Conservation (phyloP, 2,329 filamentous ascomycete genomes). For the Aspergillus oerlinghausenensis region DNA sequence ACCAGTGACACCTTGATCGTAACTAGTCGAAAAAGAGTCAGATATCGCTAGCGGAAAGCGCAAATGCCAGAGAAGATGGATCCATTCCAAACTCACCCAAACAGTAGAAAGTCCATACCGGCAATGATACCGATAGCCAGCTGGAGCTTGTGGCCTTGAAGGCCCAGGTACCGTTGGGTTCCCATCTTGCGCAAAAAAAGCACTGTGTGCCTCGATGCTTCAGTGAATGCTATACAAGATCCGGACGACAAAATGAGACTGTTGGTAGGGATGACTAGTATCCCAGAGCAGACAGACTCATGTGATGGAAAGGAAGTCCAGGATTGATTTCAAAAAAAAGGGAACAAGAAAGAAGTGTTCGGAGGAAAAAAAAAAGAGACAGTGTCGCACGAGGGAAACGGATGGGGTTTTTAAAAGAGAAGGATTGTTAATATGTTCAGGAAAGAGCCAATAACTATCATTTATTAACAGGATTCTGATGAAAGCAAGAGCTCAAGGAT, state of each 20-base stretch:
- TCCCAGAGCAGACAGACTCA: not conserved
- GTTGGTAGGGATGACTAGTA: not conserved
- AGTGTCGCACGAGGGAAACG: slow-evolving; percentile 10
- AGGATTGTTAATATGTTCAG: not conserved
- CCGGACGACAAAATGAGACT: not conserved
- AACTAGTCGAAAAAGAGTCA: slow-evolving; percentile 22
- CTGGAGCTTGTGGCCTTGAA: slow-evolving; percentile 38
- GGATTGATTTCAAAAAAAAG: not conserved
- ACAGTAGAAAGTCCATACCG: slow-evolving; percentile 39
- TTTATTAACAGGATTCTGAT: not conserved
- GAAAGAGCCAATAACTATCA: not conserved
- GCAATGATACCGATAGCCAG: slow-evolving; percentile 43
- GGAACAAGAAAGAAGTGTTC: not conserved
- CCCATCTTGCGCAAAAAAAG: slow-evolving; percentile 16
- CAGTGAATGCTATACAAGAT: not conserved
- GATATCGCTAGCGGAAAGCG: not conserved
- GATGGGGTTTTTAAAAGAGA: slow-evolving; percentile 12
- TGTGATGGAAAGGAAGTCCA: not conserved
- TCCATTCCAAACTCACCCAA: slow-evolving; percentile 6
- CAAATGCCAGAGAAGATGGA: not conserved
- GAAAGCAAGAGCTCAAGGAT: not conserved
- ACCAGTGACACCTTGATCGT: slow-evolving; percentile 42
- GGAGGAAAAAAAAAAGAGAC: slow-evolving; percentile 7
- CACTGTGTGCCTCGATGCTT: not conserved
- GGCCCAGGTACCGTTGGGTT: slow-evolving; percentile 34